phyloP scores from a whole-genome alignment of 352 stramenopile species.

The Globisporangium megalacanthum region DNA sequence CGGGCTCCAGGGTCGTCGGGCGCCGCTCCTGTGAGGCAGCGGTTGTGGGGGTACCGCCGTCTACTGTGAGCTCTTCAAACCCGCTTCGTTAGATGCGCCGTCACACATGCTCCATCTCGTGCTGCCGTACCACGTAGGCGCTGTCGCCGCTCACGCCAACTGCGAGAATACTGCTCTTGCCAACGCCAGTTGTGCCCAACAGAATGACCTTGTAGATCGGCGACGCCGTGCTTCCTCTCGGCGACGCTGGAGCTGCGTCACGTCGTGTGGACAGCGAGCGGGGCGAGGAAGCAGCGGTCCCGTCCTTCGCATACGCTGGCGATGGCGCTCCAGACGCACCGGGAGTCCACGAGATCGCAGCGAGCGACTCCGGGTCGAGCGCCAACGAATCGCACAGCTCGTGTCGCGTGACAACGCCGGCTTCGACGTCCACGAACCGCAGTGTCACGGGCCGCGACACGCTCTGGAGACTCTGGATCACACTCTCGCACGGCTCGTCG shows the following conservation, averaged over 20 bases:
- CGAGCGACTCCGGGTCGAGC: slow-evolving; percentile 26
- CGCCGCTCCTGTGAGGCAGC: slow-evolving; percentile 36
- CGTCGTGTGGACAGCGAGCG: slow-evolving; percentile 4
- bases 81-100: too few species aligned
- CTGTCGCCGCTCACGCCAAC: slow-evolving; percentile 54
- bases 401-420: slow-evolving; percentile 67
- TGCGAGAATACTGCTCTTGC: slow-evolving; percentile 72
- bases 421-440: slow-evolving; percentile 72
- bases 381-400: slow-evolving; percentile 62
- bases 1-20: slow-evolving; percentile 59
- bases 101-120: too few species aligned
- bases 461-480: slow-evolving; percentile 60
- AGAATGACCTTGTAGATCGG: slow-evolving; percentile 77
- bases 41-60: too few species aligned
- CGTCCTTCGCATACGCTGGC: slow-evolving; percentile 1
- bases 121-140: slow-evolving; percentile 29
- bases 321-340: slow-evolving; percentile 8
- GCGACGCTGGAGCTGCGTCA: background rate
- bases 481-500: slow-evolving; percentile 52
- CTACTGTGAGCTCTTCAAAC: too few species aligned
- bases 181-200: slow-evolving; percentile 67
- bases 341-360: slow-evolving; percentile 11
- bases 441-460: slow-evolving; percentile 52
- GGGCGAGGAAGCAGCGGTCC: background rate
- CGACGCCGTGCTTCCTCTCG: background rate